Percentiles rank a stretch among this genome's conserved stretches.
Evolutionary conservation across 2,329 filamentous ascomycete species (phyloP).

Genomic region (Pseudocercospora eumusae): DNA sequence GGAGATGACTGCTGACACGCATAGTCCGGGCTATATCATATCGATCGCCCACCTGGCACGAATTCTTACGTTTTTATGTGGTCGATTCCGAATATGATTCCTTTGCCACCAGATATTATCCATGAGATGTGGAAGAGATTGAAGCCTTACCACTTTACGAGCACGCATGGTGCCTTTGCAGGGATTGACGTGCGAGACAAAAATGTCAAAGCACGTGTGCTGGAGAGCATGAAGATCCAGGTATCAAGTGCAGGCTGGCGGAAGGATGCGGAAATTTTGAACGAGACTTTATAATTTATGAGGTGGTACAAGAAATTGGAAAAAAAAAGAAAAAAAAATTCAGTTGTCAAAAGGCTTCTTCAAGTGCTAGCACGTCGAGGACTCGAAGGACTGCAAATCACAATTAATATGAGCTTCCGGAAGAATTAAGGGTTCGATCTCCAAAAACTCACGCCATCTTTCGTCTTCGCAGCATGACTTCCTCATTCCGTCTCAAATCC

Average conservation of each 20-base stretch:
- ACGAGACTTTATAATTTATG: conserved; percentile 27
- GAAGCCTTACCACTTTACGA: conserved; percentile 61
- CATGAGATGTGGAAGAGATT: conserved; percentile 69
- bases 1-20: neutral
- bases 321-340: no score
- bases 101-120: conserved; percentile 65
- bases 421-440: neutral
- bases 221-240: conserved; percentile 78
- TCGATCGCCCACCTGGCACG: conserved; percentile 48
- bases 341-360: conserved; percentile 6
- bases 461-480: conserved; percentile 37
- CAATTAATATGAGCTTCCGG: neutral
- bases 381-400: neutral
- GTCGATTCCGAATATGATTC: conserved; percentile 74
- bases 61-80: conserved; percentile 70
- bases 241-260: conserved; percentile 44
- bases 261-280: conserved; percentile 31
- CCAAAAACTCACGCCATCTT: conserved; percentile 35
- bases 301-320: neutral
- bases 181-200: conserved; percentile 61
- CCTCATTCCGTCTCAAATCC: conserved; percentile 39
- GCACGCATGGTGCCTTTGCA: conserved; percentile 68
- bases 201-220: conserved; percentile 63
- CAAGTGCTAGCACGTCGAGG: conserved; percentile 2
- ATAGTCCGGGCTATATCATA: conserved; percentile 42